Conservation (phyloP, 2,329 filamentous ascomycete genomes). For the Sporothrix dimorphospora region DNA sequence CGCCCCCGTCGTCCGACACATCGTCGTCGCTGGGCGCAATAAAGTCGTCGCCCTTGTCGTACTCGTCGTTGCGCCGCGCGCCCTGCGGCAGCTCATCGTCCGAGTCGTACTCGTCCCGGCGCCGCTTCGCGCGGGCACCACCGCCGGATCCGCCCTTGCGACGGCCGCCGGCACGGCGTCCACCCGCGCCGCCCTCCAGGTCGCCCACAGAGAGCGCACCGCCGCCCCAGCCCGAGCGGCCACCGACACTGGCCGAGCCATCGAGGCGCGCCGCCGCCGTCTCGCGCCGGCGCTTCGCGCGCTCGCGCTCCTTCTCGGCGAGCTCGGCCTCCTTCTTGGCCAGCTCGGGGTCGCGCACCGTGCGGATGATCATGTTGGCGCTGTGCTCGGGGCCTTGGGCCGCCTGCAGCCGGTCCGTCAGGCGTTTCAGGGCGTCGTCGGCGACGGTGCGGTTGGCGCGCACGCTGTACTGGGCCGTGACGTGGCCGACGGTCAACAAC, state of each 20-base stretch:
- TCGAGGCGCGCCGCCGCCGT: constrained; percentile 68
- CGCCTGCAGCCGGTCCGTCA: constrained; percentile 69
- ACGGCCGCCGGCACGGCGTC: constrained; percentile 47
- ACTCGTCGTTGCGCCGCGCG: constrained; percentile 68
- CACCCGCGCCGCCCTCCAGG: constrained; percentile 57
- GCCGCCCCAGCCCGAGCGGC: constrained; percentile 46
- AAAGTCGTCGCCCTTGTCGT: constrained; percentile 80
- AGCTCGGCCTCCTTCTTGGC: constrained; percentile 73
- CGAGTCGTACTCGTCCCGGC: constrained; percentile 71
- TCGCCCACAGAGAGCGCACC: constrained; percentile 67
- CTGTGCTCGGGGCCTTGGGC: constrained; percentile 56
- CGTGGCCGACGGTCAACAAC: constrained; percentile 73
- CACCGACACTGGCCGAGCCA: constrained; percentile 48
- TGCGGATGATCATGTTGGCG: constrained; percentile 69
- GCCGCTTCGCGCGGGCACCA: constrained; percentile 55
- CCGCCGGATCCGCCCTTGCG: constrained; percentile 55
- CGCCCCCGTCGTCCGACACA: constrained; percentile 58
- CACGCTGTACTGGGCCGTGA: constrained; percentile 72
- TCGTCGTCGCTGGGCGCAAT: constrained; percentile 77
- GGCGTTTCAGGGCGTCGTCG: constrained; percentile 70
- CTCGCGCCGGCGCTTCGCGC: constrained; percentile 67
- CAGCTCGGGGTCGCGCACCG: constrained; percentile 74
- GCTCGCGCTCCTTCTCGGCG: constrained; percentile 73
- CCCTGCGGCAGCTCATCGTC: constrained; percentile 71
- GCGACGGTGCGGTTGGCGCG: constrained; percentile 68